These are phyloP conservation scores for Fusarium illudens DNA, from an alignment of 2,329 filamentous ascomycete species.

Conservation along the genomic window DNA sequence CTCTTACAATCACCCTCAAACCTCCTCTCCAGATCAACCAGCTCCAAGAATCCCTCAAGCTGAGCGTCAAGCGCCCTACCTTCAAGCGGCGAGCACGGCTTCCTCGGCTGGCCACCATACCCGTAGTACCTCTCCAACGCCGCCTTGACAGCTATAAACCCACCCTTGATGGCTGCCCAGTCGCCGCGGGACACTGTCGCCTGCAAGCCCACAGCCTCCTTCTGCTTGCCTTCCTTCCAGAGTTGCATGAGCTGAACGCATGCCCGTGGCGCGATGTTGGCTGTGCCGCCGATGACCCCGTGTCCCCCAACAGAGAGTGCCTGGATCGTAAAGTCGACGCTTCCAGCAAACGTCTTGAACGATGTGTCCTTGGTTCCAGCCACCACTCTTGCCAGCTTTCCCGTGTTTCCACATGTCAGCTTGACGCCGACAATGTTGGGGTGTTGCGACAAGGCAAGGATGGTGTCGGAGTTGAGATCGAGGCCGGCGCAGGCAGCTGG, in stretches of 20 bases:
- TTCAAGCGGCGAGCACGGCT: conserved; percentile 27
- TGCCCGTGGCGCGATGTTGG: conserved; percentile 73
- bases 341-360: conserved; percentile 77
- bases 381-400: conserved; percentile 62
- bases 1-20: conserved; percentile 44
- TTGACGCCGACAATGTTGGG: conserved; percentile 71
- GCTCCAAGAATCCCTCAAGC: conserved; percentile 36
- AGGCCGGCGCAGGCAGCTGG: conserved; percentile 65
- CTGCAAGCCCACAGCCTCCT: conserved; percentile 70
- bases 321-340: conserved; percentile 77
- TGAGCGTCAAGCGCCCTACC: conserved; percentile 36
- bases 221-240: conserved; percentile 64
- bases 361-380: conserved; percentile 50
- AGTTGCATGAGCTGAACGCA: conserved; percentile 69
- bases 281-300: conserved; percentile 76
- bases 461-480: conserved; percentile 65
- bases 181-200: conserved; percentile 71
- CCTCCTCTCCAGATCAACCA: conserved; percentile 33
- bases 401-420: conserved; percentile 70
- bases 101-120: conserved; percentile 68
- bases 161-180: conserved; percentile 74
- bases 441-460: conserved; percentile 60
- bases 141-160: conserved; percentile 74
- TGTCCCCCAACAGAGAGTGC: conserved; percentile 74
- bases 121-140: conserved; percentile 68